Percentiles rank a stretch among this genome's conserved stretches.
Evolutionary conservation across 1,139 yeast genomes (phyloP).

Genomic region (Wickerhamomyces sp.): DNA sequence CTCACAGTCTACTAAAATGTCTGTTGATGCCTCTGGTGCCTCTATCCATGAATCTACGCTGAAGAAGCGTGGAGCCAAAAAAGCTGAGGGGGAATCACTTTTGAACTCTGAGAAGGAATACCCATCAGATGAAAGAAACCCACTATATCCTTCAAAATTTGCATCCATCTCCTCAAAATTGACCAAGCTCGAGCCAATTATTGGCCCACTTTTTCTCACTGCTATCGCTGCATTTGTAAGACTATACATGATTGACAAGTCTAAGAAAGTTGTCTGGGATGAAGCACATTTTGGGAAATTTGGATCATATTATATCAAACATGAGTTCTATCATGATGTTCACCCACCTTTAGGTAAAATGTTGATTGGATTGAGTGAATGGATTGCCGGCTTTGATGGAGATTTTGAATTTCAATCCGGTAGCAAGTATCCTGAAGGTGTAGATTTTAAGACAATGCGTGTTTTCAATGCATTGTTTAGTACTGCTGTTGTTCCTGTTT

Average conservation of each 20-base stretch:
- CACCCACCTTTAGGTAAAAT: slow-evolving; percentile 78
- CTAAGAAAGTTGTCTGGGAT: slow-evolving; percentile 84
- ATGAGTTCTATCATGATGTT: slow-evolving; percentile 70
- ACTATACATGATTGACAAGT: slow-evolving; percentile 57
- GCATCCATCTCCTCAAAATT: background rate
- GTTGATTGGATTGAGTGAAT: slow-evolving; percentile 63
- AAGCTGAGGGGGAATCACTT: background rate
- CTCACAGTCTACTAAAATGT: slow-evolving; percentile 6
- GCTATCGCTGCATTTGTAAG: slow-evolving; percentile 62
- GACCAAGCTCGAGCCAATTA: slow-evolving; percentile 8
- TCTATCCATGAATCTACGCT: slow-evolving; percentile 9
- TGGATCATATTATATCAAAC: slow-evolving; percentile 57
- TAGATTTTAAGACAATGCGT: slow-evolving; percentile 58
- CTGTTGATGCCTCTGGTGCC: slow-evolving; percentile 13
- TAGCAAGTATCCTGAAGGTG: slow-evolving; percentile 44
- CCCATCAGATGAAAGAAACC: background rate
- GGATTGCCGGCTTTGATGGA: slow-evolving; percentile 64
- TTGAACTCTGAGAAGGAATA: background rate
- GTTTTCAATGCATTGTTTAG: slow-evolving; percentile 62
- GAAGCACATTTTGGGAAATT: slow-evolving; percentile 79
- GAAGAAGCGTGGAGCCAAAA: background rate
- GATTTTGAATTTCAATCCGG: slow-evolving; percentile 65
- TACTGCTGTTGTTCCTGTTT: slow-evolving; percentile 56
- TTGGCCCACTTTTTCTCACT: slow-evolving; percentile 50
- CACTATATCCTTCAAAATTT: background rate